Conservation (phyloP, 306 rosid genomes). For the Oemleria cerasiformis region DNA sequence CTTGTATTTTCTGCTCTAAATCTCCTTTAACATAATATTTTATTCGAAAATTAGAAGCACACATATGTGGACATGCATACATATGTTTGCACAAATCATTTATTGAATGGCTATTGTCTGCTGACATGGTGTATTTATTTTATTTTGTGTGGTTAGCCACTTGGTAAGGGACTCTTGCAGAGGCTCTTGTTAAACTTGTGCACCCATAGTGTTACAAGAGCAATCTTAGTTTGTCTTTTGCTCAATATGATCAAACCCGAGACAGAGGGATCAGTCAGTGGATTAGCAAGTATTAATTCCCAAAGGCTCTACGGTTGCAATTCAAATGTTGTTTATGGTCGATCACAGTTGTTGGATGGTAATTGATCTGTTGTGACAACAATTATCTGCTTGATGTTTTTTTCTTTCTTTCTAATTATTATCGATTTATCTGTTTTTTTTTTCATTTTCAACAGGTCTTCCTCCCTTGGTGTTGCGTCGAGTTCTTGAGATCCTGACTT, state of each 20-base stretch:
- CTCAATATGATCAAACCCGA: constrained; percentile 84
- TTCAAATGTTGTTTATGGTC: constrained; percentile 89
- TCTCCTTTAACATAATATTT: background rate
- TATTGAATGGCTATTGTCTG: background rate
- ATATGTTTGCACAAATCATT: background rate
- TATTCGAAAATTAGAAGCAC: background rate
- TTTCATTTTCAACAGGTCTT: constrained; percentile 60
- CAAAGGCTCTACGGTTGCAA: constrained; percentile 96
- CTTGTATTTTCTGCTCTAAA: background rate
- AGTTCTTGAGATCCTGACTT: constrained; percentile 76
- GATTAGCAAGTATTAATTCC: constrained; percentile 54
- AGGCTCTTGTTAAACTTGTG: constrained; percentile 89
- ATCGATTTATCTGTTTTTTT: constrained; percentile 24
- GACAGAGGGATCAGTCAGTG: constrained; percentile 64
- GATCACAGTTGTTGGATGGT: constrained; percentile 92
- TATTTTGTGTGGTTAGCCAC: constrained; percentile 62
- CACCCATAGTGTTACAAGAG: constrained; percentile 85
- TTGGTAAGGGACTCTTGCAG: constrained; percentile 96
- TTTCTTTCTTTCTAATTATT: constrained; percentile 10
- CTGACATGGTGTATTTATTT: constrained; percentile 23
- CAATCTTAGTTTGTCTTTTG: constrained; percentile 62
- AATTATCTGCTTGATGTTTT: background rate
- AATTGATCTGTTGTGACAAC: constrained; percentile 20
- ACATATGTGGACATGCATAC: background rate
- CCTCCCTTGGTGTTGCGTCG: constrained; percentile 93